Evolutionary conservation across 192 early-diverging fungal species (phyloP), one percentile per base, ranked within the genome.

Genomic region (Dimargaris xerosporica): DNA sequence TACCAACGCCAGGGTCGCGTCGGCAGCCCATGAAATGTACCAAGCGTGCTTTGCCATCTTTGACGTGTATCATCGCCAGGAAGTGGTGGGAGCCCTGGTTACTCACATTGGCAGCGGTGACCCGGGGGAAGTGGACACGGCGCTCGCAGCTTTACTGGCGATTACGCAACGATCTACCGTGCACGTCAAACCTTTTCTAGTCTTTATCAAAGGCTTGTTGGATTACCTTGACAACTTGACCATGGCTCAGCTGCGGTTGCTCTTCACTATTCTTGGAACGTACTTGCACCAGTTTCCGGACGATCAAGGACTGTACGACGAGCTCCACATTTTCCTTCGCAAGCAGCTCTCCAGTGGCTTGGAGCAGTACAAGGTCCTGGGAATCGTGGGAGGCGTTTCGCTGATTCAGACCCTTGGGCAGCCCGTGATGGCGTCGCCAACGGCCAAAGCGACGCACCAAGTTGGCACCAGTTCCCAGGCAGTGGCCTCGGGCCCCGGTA

Each of bases 51-150:
- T 84, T 60, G 73, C 71, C 23, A 66, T 76, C 16, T 82, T 80
- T 53, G 84, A 83, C 46, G 70, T 75, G 42, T 85, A 83, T 62
- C 77, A 88, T 64, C 81, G 82, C n/a, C 85, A 86, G 71, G 88
- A 90, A 70, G 84, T 88, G 26, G 70, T 87, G 46, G 83, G 79
- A n/a, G 80, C 80, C n/a, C 65, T 90, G 34, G 83, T 86, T 1
- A 81, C 82, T 19, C 88, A 90, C 61, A 84, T 90, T 46, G 88
- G 86, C 44, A 88, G 86, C 52, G 85, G 85, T 10, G 75, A 77
- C 59, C 58, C 61, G 11, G 67, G 73, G 59, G 85, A 87, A 54
- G 75, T 86, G 23, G 79, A 86, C 65, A 78, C 83, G 0, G 80
- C 86, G 0, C 48, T 86, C 16, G 67, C 71, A 10, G 78, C 82